phyloP scores from a whole-genome alignment of 495 filamentous ascomycete species.

The Glarea lozoyensis region DNA sequence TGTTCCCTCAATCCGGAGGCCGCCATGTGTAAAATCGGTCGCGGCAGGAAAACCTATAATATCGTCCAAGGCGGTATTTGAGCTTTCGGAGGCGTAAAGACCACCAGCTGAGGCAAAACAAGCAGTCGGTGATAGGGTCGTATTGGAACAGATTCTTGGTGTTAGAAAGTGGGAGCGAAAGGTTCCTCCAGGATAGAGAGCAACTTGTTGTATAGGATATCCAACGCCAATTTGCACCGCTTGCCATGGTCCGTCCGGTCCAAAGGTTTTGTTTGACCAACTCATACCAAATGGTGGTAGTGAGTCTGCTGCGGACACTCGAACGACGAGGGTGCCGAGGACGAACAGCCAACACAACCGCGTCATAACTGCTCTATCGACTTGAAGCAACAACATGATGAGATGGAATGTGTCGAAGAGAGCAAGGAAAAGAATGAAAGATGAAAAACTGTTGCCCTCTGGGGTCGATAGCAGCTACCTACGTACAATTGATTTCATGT shows the following conservation, averaged over 20 bases:
- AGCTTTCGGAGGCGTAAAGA: background rate
- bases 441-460: background rate
- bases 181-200: background rate
- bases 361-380: background rate
- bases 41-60: background rate
- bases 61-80: background rate
- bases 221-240: background rate
- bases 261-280: background rate
- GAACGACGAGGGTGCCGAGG: background rate
- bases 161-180: background rate
- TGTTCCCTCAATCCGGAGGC: background rate
- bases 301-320: background rate
- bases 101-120: background rate
- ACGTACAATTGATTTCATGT: no score
- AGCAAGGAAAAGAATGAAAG: background rate
- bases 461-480: background rate
- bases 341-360: background rate
- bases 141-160: background rate
- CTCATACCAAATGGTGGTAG: background rate
- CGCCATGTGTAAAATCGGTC: slow-evolving; percentile 1
- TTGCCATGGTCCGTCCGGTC: slow-evolving; percentile 1
- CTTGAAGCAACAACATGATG: background rate
- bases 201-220: background rate
- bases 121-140: background rate
- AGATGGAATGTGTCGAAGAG: background rate